Base-by-base conservation (phyloP, 306 rosid genomes). In the Prunus mongolica region DNA sequence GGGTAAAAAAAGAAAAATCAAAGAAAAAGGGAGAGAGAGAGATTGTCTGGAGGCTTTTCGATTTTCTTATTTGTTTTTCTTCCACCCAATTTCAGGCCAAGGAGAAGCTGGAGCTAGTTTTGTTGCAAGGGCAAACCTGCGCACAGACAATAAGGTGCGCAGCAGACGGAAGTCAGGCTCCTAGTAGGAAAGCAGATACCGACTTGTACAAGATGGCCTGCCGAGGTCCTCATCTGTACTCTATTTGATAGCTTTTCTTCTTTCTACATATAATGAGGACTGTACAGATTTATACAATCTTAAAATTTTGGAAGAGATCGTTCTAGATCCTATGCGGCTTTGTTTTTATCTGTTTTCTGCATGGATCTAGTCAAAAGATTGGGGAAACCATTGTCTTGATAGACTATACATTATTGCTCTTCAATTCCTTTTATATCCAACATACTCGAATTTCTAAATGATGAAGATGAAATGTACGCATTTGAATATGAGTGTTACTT, bases 11-110 rank as follows among this genome's bases (percentile, higher is more conserved):
- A 27, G 25, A 34, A 4, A 50, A 55, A 65, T 24, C 5, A 69
- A 49, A 49, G 41, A 2, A n/a, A 15, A 55, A 4, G 0, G 18
- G 69, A 72, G 77, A 16, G 58, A 11, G 41, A 75, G 72, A 50
- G 60, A 66, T 74, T 78, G 57, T 74, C 13, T 15, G 34, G 75
- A 16, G 49, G 78, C 76, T 65, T 75, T 75, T 62, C 8, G 2
- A 34, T 67, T 67, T 81, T 64, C 76, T 81, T 79, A 76, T 79
- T 77, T 60, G 18, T 74, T 84, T 83, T 61, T 78, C 79, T 83
- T 82, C 69, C 73, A 32, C 75, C 50, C 67, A 81, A 72, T 87
- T 90, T 87, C 98, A 93, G 98, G 97, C 98, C 97, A 28, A 88
- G 93, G 79, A 90, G 97, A 86, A 87, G 86, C 58, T 88, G 91